Base-by-base conservation (phyloP, 495 filamentous ascomycete species). In the Trichoderma parareesei region DNA sequence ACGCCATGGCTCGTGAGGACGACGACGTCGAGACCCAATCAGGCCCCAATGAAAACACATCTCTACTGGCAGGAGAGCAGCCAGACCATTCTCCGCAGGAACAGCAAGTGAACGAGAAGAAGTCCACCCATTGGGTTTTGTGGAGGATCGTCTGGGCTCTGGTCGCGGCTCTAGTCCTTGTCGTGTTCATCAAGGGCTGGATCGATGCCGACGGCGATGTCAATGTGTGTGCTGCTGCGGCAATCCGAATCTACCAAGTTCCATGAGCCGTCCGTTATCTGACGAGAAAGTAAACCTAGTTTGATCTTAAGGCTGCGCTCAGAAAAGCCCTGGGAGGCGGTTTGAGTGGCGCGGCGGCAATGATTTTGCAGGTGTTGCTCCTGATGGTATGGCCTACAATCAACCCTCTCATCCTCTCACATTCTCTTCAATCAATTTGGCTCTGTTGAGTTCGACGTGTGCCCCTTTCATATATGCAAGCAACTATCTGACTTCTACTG, bases 281-380 rank as follows among this genome's bases (percentile, higher is more conserved):
- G 14, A 57, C 53, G 9, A 35, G 27, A 11, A 11, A 14, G 49
- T 20, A 10, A 8, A 10, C 61, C 27, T 27, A 75, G 73, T 73
- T 75, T 46, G 71, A 75, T 60, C 37, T 75, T 4, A 64, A 62
- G 44, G 27, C 41, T 0, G 73, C 73, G 2, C 71, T 75, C 59
- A 68, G 69, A 60, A 42, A 65, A 44, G 73, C 73, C 10, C 68
- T 75, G 11, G 71, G 73, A 2, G 73, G 73, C 10, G 73, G 73
- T 4, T 42, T 75, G 16, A 70, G 67, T 60, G 73, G 73, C 18
- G 73, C 71, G 18, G 71, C 73, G 4, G 70, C 73, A 18, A 75
- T 75, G 73, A 63, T 75, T 10, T 63, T 75, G n/a, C 73, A 75
- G 61, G 73, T 75, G 8, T 44, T 75, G n/a, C 68, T 73, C 35